phyloP scores from a whole-genome alignment of 2,329 filamentous ascomycete species.

The Pseudogymnoascus sp. region DNA sequence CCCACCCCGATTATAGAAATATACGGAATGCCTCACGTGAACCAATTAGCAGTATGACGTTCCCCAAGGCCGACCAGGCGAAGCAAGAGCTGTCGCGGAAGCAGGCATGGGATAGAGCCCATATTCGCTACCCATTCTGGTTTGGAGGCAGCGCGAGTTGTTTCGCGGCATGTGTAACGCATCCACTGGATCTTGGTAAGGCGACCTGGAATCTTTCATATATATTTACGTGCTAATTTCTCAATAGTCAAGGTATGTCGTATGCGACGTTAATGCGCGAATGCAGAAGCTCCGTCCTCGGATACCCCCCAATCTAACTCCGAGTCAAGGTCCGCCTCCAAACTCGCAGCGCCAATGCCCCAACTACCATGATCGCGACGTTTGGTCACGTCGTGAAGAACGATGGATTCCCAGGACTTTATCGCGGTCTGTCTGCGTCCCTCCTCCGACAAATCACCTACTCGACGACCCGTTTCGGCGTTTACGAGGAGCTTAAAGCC shows the following conservation, averaged over 20 bases:
- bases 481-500: constrained; percentile 89
- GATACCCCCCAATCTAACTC: background rate
- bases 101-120: constrained; percentile 22
- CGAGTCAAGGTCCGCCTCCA: constrained; percentile 68
- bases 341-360: constrained; percentile 67
- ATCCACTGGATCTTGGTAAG: constrained; percentile 86
- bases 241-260: constrained; percentile 15
- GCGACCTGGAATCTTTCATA: constrained; percentile 19
- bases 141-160: constrained; percentile 93
- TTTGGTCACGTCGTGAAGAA: constrained; percentile 71
- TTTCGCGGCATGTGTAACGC: constrained; percentile 83
- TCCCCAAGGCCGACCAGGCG: constrained; percentile 15
- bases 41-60: constrained; percentile 22
- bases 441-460: constrained; percentile 92
- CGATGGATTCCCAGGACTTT: constrained; percentile 73
- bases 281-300: constrained; percentile 23
- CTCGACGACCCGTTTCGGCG: constrained; percentile 89
- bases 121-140: constrained; percentile 69
- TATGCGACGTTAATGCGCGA: background rate
- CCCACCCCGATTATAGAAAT: constrained; percentile 1
- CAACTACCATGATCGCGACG: constrained; percentile 76
- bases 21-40: constrained; percentile 21
- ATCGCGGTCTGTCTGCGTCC: constrained; percentile 85
- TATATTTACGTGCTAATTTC: constrained; percentile 16
- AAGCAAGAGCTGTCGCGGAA: constrained; percentile 18